Percentiles rank a stretch among this genome's conserved stretches.
Conservation (phyloP, 495 filamentous ascomycete species). For the Penicillium daleae region DNA sequence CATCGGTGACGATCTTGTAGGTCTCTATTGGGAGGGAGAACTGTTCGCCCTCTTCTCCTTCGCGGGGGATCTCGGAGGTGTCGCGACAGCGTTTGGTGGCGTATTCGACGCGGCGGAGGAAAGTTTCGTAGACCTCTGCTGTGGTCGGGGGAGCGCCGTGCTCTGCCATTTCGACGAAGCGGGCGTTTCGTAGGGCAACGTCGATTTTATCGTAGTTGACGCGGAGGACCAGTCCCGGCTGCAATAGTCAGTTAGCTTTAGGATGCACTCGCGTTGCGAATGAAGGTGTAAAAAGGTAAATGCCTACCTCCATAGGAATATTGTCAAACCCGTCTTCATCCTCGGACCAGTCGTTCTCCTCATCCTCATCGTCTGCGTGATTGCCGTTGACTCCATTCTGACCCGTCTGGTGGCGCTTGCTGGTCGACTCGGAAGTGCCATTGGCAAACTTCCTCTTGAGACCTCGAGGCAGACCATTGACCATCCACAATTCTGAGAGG, state of each 20-base stretch:
- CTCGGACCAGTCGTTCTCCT: constrained; percentile 47
- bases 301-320: constrained; percentile 47
- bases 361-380: constrained; percentile 27
- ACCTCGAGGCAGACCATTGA: constrained; percentile 45
- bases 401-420: constrained; percentile 23
- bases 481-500: constrained; percentile 37
- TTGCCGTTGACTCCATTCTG: constrained; percentile 33
- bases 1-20: constrained; percentile 39
- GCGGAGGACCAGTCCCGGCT: constrained; percentile 69
- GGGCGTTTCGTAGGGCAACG: constrained; percentile 77
- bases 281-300: neutral
- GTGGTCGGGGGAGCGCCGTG: constrained; percentile 55
- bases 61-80: constrained; percentile 53
- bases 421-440: constrained; percentile 20
- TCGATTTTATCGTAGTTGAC: constrained; percentile 85
- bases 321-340: constrained; percentile 43
- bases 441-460: constrained; percentile 37
- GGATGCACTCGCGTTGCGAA: too few relatives aligned
- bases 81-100: constrained; percentile 70
- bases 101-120: constrained; percentile 71
- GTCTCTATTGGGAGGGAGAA: constrained; percentile 43
- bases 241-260: constrained; percentile 1
- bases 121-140: constrained; percentile 70
- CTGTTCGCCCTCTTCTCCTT: constrained; percentile 55
- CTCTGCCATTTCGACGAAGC: constrained; percentile 68